Conservation (phyloP, 2,329 filamentous ascomycete genomes). For the Zasmidium angulare region DNA sequence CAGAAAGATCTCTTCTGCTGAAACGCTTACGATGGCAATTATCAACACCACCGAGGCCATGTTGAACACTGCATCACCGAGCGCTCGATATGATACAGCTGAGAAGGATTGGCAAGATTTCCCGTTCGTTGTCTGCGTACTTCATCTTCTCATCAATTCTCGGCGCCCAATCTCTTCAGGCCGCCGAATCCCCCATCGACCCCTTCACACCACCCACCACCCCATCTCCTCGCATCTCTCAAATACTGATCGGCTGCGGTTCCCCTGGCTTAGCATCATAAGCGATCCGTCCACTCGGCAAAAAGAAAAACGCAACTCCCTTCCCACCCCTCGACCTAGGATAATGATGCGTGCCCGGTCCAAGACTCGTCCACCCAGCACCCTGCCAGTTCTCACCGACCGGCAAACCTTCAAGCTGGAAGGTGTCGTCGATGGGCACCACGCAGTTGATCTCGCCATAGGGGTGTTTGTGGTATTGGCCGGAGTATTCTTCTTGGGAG, state of each 20-base stretch:
- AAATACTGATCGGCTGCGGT: slow-evolving; percentile 13
- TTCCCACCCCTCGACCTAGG: slow-evolving; percentile 53
- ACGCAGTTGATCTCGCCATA: slow-evolving; percentile 36
- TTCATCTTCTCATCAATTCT: too few species aligned
- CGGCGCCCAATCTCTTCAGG: too few species aligned
- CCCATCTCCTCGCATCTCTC: not conserved
- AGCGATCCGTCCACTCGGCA: slow-evolving; percentile 56
- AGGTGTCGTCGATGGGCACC: slow-evolving; percentile 46
- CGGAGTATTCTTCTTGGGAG: slow-evolving; percentile 49
- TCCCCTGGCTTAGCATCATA: slow-evolving; percentile 48
- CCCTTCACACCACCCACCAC: not conserved
- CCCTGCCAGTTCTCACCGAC: slow-evolving; percentile 53
- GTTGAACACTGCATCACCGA: too few species aligned
- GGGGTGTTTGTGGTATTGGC: slow-evolving; percentile 48
- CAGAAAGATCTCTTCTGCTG: too few species aligned
- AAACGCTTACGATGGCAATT: too few species aligned
- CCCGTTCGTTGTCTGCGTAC: too few species aligned
- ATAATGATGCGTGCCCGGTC: slow-evolving; percentile 58
- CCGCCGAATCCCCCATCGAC: not conserved
- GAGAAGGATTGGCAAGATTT: too few species aligned
- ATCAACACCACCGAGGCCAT: too few species aligned
- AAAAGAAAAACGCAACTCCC: slow-evolving; percentile 55
- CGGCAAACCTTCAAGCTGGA: slow-evolving; percentile 55
- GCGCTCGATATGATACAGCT: too few species aligned
- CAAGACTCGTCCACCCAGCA: slow-evolving; percentile 57